A percentile compares a stretch with the other conserved stretches of the same genome.
These are phyloP conservation scores for Chaetothyriales sp. DNA, from an alignment of 2,329 filamentous ascomycete species.

Conservation along the genomic window DNA sequence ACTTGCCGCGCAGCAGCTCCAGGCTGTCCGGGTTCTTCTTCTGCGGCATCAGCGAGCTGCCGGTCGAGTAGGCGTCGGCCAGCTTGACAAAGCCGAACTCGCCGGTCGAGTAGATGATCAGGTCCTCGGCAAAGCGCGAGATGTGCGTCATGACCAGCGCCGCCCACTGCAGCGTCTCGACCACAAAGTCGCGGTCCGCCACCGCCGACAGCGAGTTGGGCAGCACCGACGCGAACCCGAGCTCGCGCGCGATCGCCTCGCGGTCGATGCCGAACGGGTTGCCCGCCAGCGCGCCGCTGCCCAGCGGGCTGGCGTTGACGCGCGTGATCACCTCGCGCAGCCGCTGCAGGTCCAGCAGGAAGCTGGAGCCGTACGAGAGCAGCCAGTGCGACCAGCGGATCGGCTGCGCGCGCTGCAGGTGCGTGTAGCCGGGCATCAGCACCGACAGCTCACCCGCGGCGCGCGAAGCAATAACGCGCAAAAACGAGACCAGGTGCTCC, in stretches of 20 bases:
- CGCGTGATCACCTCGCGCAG: constrained; percentile 56
- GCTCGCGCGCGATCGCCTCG: constrained; percentile 61
- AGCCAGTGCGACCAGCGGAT: constrained; percentile 74
- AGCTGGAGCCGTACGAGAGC: constrained; percentile 56
- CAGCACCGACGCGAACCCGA: constrained; percentile 57
- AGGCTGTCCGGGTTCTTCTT: constrained; percentile 72
- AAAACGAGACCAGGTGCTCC: constrained; percentile 48
- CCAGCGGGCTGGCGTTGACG: constrained; percentile 59
- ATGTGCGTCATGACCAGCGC: constrained; percentile 66
- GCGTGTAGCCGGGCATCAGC: constrained; percentile 75
- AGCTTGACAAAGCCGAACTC: constrained; percentile 65
- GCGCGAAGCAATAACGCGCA: constrained; percentile 52
- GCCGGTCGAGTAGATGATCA: constrained; percentile 65
- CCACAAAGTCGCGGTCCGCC: constrained; percentile 65
- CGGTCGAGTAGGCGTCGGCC: constrained; percentile 67
- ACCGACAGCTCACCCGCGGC: constrained; percentile 61
- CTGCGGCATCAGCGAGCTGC: constrained; percentile 63
- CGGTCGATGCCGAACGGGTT: constrained; percentile 73
- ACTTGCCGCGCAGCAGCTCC: constrained; percentile 62
- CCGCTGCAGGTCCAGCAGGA: constrained; percentile 60
- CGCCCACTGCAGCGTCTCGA: constrained; percentile 69
- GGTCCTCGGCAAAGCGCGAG: constrained; percentile 66
- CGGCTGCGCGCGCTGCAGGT: constrained; percentile 65
- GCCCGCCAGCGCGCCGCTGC: constrained; percentile 62
- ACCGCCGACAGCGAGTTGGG: constrained; percentile 66